A percentile compares a stretch with the other conserved stretches of the same genome.
phyloP scores from a whole-genome alignment of 305 asterid species.

The Salvia sclarea region DNA sequence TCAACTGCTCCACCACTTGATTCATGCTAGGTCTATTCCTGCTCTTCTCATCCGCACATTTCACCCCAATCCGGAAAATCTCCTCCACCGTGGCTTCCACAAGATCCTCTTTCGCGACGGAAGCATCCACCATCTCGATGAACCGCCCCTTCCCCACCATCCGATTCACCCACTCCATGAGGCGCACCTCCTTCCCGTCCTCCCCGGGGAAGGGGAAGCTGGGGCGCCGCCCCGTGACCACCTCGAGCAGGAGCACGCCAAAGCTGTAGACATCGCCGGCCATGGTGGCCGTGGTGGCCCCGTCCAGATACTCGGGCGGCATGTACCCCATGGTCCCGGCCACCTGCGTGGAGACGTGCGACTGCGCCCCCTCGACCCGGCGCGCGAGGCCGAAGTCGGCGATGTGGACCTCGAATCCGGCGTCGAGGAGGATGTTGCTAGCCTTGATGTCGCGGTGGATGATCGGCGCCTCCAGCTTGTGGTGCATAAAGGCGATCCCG shows the following conservation, averaged over 20 bases:
- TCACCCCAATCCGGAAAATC: slow-evolving; percentile 54
- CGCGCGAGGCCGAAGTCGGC: slow-evolving; percentile 90
- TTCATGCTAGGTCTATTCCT: slow-evolving; percentile 60
- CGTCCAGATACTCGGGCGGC: slow-evolving; percentile 79
- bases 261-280: slow-evolving; percentile 77
- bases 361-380: slow-evolving; percentile 53
- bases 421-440: slow-evolving; percentile 60
- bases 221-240: slow-evolving; percentile 63
- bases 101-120: slow-evolving; percentile 42
- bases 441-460: slow-evolving; percentile 83
- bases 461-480: slow-evolving; percentile 53
- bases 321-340: slow-evolving; percentile 94
- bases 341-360: slow-evolving; percentile 84
- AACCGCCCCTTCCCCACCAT: slow-evolving; percentile 46
- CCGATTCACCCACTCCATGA: slow-evolving; percentile 54
- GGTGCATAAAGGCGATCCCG: slow-evolving; percentile 76
- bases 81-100: slow-evolving; percentile 42
- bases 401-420: slow-evolving; percentile 61
- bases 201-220: slow-evolving; percentile 63
- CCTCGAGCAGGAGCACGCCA: slow-evolving; percentile 71
- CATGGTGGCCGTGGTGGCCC: slow-evolving; percentile 58
- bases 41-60: slow-evolving; percentile 49
- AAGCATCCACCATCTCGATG: slow-evolving; percentile 69
- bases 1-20: slow-evolving; percentile 53
- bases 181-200: slow-evolving; percentile 63